Percentiles rank a stretch among this genome's conserved stretches.
Conservation (phyloP, 441 rosid species). For the Bruguiera hainesii region DNA sequence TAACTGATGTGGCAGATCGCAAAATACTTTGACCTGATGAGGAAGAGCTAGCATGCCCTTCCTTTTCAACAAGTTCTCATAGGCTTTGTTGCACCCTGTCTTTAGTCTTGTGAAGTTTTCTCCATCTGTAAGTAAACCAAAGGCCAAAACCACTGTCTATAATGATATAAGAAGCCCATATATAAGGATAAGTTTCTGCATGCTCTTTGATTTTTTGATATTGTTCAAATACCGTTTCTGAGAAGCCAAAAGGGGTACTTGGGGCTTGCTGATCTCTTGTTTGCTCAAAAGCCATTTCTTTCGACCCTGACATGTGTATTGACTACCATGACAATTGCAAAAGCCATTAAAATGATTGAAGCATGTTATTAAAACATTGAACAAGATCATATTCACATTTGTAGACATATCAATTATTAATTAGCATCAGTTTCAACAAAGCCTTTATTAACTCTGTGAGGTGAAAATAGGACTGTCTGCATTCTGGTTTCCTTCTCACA, state of each 20-base stretch:
- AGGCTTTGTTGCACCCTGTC: conserved; percentile 73
- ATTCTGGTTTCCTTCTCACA: no score
- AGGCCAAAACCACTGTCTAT: conserved; percentile 80
- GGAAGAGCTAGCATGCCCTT: conserved; percentile 45
- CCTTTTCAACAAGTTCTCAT: conserved; percentile 46
- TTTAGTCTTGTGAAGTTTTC: conserved; percentile 83
- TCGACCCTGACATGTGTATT: background rate
- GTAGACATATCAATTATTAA: no score
- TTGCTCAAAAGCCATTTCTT: conserved; percentile 46
- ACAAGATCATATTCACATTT: no score
- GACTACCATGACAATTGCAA: background rate
- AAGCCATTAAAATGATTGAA: background rate
- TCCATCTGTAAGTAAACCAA: conserved; percentile 77
- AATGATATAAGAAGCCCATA: conserved; percentile 81
- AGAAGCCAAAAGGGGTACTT: conserved; percentile 32
- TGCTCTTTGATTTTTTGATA: conserved; percentile 66
- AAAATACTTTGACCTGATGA: conserved; percentile 31
- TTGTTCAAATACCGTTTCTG: conserved; percentile 44
- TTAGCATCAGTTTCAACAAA: no score
- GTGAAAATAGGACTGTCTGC: no score
- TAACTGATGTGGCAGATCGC: conserved; percentile 30
- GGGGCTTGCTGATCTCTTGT: conserved; percentile 31
- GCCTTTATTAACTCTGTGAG: no score
- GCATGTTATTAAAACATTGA: no score
- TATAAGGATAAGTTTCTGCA: conserved; percentile 85